Evolutionary conservation across 2,329 filamentous ascomycete species (phyloP).

Genomic region (Fusarium sp.): DNA sequence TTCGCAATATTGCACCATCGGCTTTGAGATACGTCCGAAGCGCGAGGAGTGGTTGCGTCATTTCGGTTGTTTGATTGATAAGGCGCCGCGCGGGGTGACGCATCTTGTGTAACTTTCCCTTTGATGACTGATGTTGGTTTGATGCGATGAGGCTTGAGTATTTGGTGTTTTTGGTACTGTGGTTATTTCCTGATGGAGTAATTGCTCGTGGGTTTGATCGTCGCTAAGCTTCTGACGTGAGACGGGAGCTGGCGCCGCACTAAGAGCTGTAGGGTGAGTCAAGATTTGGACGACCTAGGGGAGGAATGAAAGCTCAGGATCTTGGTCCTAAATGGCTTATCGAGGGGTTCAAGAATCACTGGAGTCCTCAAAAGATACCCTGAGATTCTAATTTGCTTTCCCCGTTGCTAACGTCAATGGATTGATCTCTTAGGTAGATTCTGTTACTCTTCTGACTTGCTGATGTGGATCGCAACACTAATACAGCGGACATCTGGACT

Average conservation of each 20-base stretch:
- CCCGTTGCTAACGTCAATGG: background rate
- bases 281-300: background rate
- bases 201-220: background rate
- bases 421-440: background rate
- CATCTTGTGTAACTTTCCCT: background rate
- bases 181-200: slow-evolving; percentile 7
- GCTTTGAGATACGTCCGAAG: slow-evolving; percentile 6
- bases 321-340: no score
- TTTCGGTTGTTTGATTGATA: background rate
- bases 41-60: slow-evolving; percentile 21
- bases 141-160: background rate
- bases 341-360: background rate
- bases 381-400: background rate
- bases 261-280: slow-evolving; percentile 7
- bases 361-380: background rate
- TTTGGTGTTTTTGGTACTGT: background rate
- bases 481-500: no score
- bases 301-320: no score
- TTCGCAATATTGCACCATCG: slow-evolving; percentile 2
- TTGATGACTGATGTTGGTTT: background rate
- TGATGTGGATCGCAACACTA: accelerated
- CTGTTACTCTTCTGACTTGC: background rate
- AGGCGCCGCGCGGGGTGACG: background rate
- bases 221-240: slow-evolving; percentile 23
- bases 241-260: background rate